Base-by-base conservation (phyloP, 108 stramenopile species). In the Fragilaria crotonensis region DNA sequence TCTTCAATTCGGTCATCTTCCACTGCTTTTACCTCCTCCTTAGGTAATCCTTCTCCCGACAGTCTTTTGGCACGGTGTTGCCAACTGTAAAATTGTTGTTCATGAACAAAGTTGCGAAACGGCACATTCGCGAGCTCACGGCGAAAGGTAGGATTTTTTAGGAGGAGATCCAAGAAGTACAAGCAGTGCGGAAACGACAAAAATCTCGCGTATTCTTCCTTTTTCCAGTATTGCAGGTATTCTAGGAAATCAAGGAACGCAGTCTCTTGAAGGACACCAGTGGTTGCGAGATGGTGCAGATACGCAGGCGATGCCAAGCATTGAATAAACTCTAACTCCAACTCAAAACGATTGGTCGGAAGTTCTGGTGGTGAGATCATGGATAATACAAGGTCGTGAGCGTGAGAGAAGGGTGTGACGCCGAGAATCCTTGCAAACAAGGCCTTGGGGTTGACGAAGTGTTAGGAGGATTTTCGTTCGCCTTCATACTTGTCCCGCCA, bases 231-330 rank as follows among this genome's bases (percentile, higher is more conserved):
- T 22, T 76, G 75, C 4, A 85, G 70, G 61, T 93, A 93, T 14
- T 70, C 64, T 17, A 93, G 60, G 62, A 83, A 93, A 5, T 71
- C 75, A 20, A 84, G 71, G 60, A 93, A 93, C 41, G 64, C 57
- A 26, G 84, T 63, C 57, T 87, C 81, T 33, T 80, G 64, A 14
- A 89, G 57, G 9, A 81, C 51, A 23, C 76, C 71, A 5, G 53
- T 73, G 1, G 87, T 93, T 9, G 91, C 87, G 25, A 93, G 64
- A 64, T 73, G 82, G 52, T 93, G 87, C 7, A 89, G 75, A 67
- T 93, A 93, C 23, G 91, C 91, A 0, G 91, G 91, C 0, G 85
- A 87, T 1, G 91, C 91, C 51, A 89, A 68, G 26, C 80, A 74
- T 76, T 93, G 91, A 27, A 93, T 72, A 56, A 81, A 81, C 60